These are phyloP conservation scores for Phanerochaete sordida DNA, from an alignment of 768 basidiomycete species.

Conservation along the genomic window DNA sequence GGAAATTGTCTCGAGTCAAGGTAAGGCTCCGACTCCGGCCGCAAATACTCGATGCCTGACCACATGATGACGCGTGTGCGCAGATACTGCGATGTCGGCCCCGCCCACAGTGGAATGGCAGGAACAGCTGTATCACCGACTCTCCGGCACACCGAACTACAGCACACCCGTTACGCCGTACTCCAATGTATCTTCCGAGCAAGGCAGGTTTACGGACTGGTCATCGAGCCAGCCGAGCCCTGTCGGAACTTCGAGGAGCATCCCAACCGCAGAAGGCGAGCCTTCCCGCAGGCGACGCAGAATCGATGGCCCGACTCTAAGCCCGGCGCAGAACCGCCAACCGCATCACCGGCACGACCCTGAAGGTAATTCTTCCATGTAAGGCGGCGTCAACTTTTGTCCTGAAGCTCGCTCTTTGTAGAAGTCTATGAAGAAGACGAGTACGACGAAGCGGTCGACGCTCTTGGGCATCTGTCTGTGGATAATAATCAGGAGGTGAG, in stretches of 20 bases:
- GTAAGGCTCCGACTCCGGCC: not conserved
- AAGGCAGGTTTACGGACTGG: conserved; percentile 3
- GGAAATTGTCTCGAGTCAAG: conserved; percentile 65
- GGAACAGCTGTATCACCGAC: conserved; percentile 58
- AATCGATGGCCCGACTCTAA: not conserved
- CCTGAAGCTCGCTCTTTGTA: not conserved
- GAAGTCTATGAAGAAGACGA: conserved; percentile 8
- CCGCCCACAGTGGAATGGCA: conserved; percentile 75
- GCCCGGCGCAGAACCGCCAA: not conserved
- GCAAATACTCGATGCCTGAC: not conserved
- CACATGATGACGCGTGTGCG: not conserved
- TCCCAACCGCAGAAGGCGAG: conserved; percentile 7
- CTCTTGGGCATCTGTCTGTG: conserved; percentile 66
- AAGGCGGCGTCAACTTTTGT: not conserved
- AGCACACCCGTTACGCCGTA: conserved; percentile 5
- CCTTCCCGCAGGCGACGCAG: conserved; percentile 11
- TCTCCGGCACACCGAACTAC: conserved; percentile 21
- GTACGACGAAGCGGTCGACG: conserved; percentile 45
- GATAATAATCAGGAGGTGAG: conserved; percentile 73
- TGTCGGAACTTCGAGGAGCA: not conserved
- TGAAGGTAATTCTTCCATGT: not conserved
- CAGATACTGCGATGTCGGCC: conserved; percentile 20
- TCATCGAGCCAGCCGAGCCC: conserved; percentile 10
- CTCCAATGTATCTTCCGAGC: conserved; percentile 4
- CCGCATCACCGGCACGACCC: not conserved